A percentile compares a stretch with the other conserved stretches of the same genome.
phyloP scores from a whole-genome alignment of 2,329 filamentous ascomycete species.

The Cercospora zeina region DNA sequence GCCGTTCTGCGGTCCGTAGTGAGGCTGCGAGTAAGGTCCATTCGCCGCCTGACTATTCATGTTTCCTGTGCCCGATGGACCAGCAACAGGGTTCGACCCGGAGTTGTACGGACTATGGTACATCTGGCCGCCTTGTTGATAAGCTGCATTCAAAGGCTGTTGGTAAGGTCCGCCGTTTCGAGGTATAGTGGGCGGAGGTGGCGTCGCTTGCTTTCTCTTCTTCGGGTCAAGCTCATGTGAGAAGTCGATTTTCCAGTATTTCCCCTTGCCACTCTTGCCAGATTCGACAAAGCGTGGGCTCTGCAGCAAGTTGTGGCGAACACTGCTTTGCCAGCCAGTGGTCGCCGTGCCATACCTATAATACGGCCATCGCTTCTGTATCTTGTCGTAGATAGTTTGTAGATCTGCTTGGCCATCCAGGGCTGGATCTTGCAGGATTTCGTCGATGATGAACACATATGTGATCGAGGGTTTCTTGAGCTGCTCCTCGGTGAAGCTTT shows the following conservation, averaged over 20 bases:
- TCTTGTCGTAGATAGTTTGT: conserved; percentile 65
- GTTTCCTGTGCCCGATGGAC: conserved; percentile 2
- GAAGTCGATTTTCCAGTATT: conserved; percentile 62
- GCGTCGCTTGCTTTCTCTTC: conserved; percentile 52
- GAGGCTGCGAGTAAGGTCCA: conserved; percentile 16
- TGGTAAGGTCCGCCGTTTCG: conserved; percentile 19
- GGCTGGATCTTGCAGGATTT: conserved; percentile 56
- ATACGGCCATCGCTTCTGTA: conserved; percentile 64
- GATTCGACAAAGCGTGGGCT: conserved; percentile 61
- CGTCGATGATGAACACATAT: conserved; percentile 65
- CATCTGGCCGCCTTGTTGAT: conserved; percentile 17
- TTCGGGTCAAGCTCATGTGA: conserved; percentile 62
- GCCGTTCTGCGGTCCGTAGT: conserved; percentile 18
- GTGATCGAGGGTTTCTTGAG: conserved; percentile 66
- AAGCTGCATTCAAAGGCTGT: conserved; percentile 20
- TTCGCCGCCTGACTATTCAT: conserved; percentile 9
- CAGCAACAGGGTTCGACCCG: conserved; percentile 3
- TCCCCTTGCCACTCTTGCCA: conserved; percentile 62
- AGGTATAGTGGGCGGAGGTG: conserved; percentile 31
- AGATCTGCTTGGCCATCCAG: conserved; percentile 60
- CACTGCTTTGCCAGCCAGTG: conserved; percentile 66
- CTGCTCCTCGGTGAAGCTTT: conserved; percentile 71
- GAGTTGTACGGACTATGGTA: conserved; percentile 25
- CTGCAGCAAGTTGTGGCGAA: conserved; percentile 64
- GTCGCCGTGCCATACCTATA: conserved; percentile 62